A percentile compares a stretch with the other conserved stretches of the same genome.
phyloP scores from a whole-genome alignment of 768 basidiomycete species.

The Tricholoma bakamatsutake region DNA sequence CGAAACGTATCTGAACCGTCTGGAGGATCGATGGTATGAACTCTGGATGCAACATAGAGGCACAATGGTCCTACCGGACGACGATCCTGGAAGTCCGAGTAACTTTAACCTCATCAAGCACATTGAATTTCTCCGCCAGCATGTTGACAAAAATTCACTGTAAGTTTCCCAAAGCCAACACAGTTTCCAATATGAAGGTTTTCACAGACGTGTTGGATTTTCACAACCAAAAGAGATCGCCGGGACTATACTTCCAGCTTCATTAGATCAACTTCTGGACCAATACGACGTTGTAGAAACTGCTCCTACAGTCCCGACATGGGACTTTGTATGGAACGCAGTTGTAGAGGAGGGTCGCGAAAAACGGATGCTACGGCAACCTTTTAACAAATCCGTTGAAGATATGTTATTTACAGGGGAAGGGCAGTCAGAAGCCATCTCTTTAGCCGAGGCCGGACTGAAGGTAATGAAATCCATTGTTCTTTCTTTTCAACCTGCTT shows the following conservation, averaged over 20 bases:
- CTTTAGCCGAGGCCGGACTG: constrained; percentile 60
- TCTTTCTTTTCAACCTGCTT: neutral
- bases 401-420: constrained; percentile 27
- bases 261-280: constrained; percentile 36
- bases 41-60: constrained; percentile 72
- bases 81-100: constrained; percentile 55
- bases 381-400: constrained; percentile 43
- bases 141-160: constrained; percentile 85
- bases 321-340: constrained; percentile 74
- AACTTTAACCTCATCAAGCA: constrained; percentile 83
- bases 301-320: constrained; percentile 35
- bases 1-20: constrained; percentile 68
- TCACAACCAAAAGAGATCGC: constrained; percentile 35
- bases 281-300: constrained; percentile 50
- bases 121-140: constrained; percentile 69
- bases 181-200: constrained; percentile 11
- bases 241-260: constrained; percentile 32
- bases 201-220: constrained; percentile 58
- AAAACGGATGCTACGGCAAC: constrained; percentile 52
- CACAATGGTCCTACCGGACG: constrained; percentile 62
- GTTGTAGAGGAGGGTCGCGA: constrained; percentile 73
- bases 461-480: constrained; percentile 42
- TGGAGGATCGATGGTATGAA: constrained; percentile 79
- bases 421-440: constrained; percentile 32
- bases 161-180: constrained; percentile 35